Percentiles rank a stretch among this genome's conserved stretches.
phyloP scores from a whole-genome alignment of 345 rosid genomes.

The Pseudoturritis turrita region DNA sequence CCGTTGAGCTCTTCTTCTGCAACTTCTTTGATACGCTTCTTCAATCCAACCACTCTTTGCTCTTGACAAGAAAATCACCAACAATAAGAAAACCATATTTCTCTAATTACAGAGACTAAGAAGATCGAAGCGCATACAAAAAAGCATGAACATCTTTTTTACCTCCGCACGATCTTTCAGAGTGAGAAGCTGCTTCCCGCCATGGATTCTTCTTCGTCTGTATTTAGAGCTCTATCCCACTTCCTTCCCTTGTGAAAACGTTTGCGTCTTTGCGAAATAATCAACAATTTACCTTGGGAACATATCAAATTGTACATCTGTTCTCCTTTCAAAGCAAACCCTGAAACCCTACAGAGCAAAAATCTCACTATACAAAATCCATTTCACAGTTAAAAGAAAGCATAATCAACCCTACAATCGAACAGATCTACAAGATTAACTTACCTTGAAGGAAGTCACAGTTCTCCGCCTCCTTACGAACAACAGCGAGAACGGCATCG shows the following conservation, averaged over 20 bases:
- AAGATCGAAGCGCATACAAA: background rate
- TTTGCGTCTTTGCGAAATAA: no score
- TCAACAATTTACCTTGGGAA: no score
- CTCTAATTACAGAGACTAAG: background rate
- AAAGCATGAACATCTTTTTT: background rate
- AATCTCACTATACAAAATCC: no score
- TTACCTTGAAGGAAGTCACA: background rate
- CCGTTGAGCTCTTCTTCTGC: constrained; percentile 69
- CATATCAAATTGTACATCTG: no score
- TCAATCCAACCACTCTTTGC: constrained; percentile 50
- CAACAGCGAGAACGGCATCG: no score
- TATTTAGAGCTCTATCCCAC: background rate
- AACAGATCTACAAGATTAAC: background rate
- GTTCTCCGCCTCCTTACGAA: background rate
- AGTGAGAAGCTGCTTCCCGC: constrained; percentile 68
- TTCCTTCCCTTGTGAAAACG: no score
- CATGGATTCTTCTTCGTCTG: constrained; percentile 33
- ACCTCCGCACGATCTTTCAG: constrained; percentile 75
- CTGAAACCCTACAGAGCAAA: no score
- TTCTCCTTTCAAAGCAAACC: no score
- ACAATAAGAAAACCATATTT: background rate
- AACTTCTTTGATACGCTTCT: constrained; percentile 51
- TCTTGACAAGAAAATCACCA: constrained; percentile 33
- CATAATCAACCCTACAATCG: background rate
- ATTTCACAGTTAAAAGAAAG: background rate